Evolutionary conservation across 352 stramenopile genomes (phyloP), one percentile per base, ranked within the genome.

Genomic region (Phytophthora cactorum): DNA sequence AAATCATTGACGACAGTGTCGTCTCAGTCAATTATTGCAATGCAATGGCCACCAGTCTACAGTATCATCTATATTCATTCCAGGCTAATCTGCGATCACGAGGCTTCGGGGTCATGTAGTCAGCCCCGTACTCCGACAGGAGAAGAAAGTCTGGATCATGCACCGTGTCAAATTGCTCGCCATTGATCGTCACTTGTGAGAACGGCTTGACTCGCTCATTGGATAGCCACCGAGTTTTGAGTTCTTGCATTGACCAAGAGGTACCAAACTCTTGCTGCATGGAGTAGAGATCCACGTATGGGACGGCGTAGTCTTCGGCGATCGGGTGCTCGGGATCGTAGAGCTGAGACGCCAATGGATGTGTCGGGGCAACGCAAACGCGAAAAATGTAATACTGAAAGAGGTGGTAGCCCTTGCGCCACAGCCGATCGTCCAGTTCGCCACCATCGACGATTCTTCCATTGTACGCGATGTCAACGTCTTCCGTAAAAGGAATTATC

Each of bases 401-500:
- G 58, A 88, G 58, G 47, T 86, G 77, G 52, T 88, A 86, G 9
- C 79, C 77, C 52, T 80, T 81, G n/a, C 28, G 46, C 61, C 60
- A 70, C 83, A 71, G 46, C 12, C 46, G 14, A 41, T 38, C 34
- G 46, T 70, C 44, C 10, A 72, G 54, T n/a, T 68, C 41, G 10
- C 52, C 44, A 25, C 52, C 61, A 34, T 59, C 29, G 17, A 66
- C 28, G 5, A 66, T 59, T 6, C 38, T 11, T 17, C 72, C 52
- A 25, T 55, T 59, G 61, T 79, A 84, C 2, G 74, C 77, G 4
- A 87, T 61, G 45, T 87, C 79, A 28, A 70, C 69, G 56, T 87
- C 79, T 60, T 84, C 76, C 10, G 79, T 83, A 66, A 79, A 87
- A 2, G 79, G 69, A 46, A 87, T 84, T 11, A 76, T 65, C 55